phyloP scores from a whole-genome alignment of 148 eudicot genomes.

The Chenopodium suecicum region DNA sequence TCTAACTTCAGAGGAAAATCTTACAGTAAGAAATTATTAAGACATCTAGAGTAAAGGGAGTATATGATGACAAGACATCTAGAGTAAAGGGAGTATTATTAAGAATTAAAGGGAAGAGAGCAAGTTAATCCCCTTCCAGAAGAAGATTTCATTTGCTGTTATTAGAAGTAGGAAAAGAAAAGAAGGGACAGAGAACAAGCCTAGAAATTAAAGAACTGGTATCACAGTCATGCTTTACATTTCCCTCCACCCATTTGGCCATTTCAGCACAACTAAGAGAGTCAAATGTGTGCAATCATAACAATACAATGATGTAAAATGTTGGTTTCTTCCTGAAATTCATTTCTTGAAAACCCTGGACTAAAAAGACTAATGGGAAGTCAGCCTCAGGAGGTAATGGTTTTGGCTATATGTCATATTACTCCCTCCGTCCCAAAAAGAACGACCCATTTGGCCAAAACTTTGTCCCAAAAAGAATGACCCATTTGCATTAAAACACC shows the following conservation, averaged over 20 bases:
- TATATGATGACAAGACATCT: not conserved
- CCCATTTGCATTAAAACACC: too few relatives aligned
- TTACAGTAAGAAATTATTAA: too few relatives aligned
- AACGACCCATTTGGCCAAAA: too few relatives aligned
- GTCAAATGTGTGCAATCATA: not conserved
- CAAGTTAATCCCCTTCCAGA: not conserved
- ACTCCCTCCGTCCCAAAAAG: not conserved
- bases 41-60: not conserved
- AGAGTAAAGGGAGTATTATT: not conserved
- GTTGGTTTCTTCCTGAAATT: not conserved
- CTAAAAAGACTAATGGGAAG: not conserved
- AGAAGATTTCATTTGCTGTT: not conserved
- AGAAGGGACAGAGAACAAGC: not conserved
- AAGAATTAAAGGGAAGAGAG: not conserved
- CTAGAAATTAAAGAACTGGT: not conserved
- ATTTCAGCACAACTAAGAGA: not conserved
- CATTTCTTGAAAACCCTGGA: not conserved
- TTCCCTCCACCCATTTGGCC: not conserved
- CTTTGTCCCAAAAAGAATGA: too few relatives aligned
- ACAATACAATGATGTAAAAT: not conserved
- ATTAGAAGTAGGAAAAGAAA: not conserved
- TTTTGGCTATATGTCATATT: not conserved
- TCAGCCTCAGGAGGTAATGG: not conserved
- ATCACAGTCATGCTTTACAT: not conserved
- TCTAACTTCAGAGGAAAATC: too few relatives aligned